phyloP scores from a whole-genome alignment of 1,284 basidiomycete species.

The Anthracocystis setariae region DNA sequence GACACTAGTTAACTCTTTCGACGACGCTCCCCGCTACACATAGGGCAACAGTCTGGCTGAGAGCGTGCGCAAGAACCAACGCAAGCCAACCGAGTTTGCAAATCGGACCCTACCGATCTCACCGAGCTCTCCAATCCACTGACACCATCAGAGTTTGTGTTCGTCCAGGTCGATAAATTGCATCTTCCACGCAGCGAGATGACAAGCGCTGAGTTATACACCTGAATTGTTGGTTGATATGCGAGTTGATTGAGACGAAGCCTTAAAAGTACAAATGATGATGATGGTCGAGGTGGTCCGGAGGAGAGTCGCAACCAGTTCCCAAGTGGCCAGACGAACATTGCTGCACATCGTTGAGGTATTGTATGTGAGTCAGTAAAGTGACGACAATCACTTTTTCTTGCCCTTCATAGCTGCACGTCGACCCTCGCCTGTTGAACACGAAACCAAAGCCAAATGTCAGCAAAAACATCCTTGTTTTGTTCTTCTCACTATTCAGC shows the following conservation, averaged over 20 bases:
- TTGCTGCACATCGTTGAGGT: not conserved
- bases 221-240: not conserved
- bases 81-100: too few species aligned
- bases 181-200: too few species aligned
- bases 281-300: not conserved
- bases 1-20: too few species aligned
- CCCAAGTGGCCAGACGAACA: not conserved
- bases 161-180: too few species aligned
- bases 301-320: not conserved
- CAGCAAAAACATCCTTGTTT: not conserved
- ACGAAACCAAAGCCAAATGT: not conserved
- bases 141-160: too few species aligned
- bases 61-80: too few species aligned
- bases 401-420: conserved; percentile 65
- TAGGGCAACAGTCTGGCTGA: too few species aligned
- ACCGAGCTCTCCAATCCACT: too few species aligned
- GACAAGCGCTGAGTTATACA: too few species aligned
- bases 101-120: too few species aligned
- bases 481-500: too few species aligned
- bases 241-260: not conserved
- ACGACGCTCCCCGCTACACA: too few species aligned
- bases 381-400: conserved; percentile 45
- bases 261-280: conserved; percentile 1
- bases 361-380: not conserved
- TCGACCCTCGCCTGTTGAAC: conserved; percentile 58